These are phyloP conservation scores for Eucalyptus viminalis DNA, from an alignment of 345 rosid species.

Conservation along the genomic window DNA sequence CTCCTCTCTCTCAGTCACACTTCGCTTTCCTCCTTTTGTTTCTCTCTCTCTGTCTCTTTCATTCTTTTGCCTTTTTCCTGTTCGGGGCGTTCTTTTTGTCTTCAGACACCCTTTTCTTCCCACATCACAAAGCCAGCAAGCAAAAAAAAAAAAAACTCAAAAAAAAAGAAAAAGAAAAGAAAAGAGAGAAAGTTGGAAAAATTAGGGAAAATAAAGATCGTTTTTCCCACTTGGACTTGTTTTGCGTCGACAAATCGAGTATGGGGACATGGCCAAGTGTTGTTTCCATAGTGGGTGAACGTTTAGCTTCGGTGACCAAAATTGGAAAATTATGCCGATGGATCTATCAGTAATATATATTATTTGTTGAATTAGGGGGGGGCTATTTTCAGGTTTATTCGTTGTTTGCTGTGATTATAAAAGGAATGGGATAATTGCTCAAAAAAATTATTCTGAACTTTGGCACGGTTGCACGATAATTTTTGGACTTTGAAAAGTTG, in stretches of 20 bases:
- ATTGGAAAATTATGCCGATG: neutral
- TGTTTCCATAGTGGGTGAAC: neutral
- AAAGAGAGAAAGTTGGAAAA: neutral
- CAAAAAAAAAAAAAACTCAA: neutral
- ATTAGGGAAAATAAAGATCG: neutral
- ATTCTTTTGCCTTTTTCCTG: slow-evolving; percentile 15
- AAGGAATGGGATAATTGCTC: neutral
- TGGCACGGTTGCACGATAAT: neutral
- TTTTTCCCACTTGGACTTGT: neutral
- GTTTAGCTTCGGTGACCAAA: neutral
- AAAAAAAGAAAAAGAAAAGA: rapidly evolving
- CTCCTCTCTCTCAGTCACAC: slow-evolving; percentile 15
- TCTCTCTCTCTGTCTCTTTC: neutral
- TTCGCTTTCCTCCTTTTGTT: slow-evolving; percentile 25
- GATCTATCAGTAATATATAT: neutral
- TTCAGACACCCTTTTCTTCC: neutral
- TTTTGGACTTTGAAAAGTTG: neutral
- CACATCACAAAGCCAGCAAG: neutral
- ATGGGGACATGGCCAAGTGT: neutral
- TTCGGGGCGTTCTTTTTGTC: slow-evolving; percentile 33
- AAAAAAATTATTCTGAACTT: neutral
- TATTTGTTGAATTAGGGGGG: too few relatives aligned
- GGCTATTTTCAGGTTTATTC: neutral
- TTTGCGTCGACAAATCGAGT: neutral
- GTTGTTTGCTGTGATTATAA: neutral